Base-by-base conservation (phyloP, 352 stramenopile genomes). In the Phytophthora boehmeriae region DNA sequence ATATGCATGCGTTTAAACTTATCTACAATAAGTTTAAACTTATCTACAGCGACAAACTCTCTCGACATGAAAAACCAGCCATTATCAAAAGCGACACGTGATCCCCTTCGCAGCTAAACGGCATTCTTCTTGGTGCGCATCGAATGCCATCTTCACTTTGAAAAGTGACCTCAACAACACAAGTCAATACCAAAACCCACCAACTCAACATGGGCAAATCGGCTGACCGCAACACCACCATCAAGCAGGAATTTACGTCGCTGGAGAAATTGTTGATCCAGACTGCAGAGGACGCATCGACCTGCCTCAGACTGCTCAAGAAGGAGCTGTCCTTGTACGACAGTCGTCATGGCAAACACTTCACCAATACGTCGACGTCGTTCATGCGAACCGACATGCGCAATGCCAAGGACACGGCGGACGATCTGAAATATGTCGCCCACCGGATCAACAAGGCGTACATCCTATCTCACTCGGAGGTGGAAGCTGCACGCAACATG, bases 341-440 rank as follows among this genome's bases (percentile, higher is more conserved):
- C 32, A 67, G 35, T 13, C 57, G 50, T 3, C 51, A 71, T 22
- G 50, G 50, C 8, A 36, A 67, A n/a, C 30, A 54, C 41, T 71
- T 67, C 57, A 20, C 55, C n/a, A 67, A 71, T 32, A 71, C 63
- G 8, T 23, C 63, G 4, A 71, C 49, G 17, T 67, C 57, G 1
- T 71, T 54, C 27, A 51, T 71, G 57, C 59, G 63, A 36, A 55
- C 20, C n/a, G 39, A 58, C 23, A 63, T 71, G 45, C 63, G 58
- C 4, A 34, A 30, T 4, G 59, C 64, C 1, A 69, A 73, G 32
- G 59, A 73, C 32, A 41, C 45, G 36, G 53, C 64, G 13, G 50
- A 25, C 11, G 53, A 73, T 28, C 9, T 73, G 22, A 49, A 47
- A 6, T 35, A 61, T 5, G 59, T 62, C 17, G 59, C 64, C 19